Percentiles rank a stretch among this genome's conserved stretches.
phyloP scores from a whole-genome alignment of 805 yeast genomes.

The Candida koratica region DNA sequence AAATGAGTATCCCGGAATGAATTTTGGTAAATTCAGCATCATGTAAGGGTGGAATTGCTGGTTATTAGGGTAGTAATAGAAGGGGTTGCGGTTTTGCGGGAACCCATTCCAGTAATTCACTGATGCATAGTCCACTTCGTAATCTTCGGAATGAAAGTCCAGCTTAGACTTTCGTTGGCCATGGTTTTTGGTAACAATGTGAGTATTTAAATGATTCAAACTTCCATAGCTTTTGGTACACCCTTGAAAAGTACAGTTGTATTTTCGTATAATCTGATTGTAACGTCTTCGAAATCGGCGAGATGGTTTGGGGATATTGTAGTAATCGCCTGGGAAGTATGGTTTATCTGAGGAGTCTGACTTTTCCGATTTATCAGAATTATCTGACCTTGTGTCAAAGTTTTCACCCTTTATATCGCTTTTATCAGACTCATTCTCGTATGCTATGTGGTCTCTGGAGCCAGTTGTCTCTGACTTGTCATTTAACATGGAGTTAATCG shows the following conservation, averaged over 20 bases:
- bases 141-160: constrained; percentile 31
- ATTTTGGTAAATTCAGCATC: constrained; percentile 2
- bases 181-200: constrained; percentile 43
- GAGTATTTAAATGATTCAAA: constrained; percentile 42
- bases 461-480: background rate
- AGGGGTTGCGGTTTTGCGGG: constrained; percentile 11
- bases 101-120: constrained; percentile 20
- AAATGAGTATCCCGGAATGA: background rate
- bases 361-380: constrained; percentile 2
- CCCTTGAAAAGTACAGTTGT: constrained; percentile 34
- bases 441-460: too few relatives aligned
- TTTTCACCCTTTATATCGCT: background rate
- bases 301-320: constrained; percentile 20
- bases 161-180: constrained; percentile 41
- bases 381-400: constrained; percentile 1
- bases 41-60: background rate
- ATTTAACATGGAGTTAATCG: background rate
- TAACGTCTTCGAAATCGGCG: constrained; percentile 33
- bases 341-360: constrained; percentile 2
- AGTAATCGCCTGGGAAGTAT: constrained; percentile 1
- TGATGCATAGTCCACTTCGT: constrained; percentile 12
- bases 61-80: constrained; percentile 4
- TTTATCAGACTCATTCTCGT: too few relatives aligned
- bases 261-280: constrained; percentile 34
- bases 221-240: constrained; percentile 42